Percentiles rank a stretch among this genome's conserved stretches.
phyloP scores from a whole-genome alignment of 1,284 basidiomycete genomes.

The Ustilago curta region DNA sequence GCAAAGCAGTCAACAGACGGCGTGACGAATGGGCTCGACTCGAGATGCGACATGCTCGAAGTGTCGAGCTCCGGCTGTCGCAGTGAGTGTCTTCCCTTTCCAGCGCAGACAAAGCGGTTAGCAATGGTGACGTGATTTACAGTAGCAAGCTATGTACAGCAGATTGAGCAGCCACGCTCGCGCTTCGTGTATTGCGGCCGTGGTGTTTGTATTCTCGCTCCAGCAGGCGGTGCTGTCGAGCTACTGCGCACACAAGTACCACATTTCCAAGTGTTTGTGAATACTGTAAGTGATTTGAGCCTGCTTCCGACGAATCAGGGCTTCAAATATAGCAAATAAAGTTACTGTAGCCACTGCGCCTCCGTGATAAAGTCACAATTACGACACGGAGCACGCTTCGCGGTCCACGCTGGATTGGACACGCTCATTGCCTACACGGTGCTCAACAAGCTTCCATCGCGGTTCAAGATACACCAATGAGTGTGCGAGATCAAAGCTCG shows the following conservation, averaged over 20 bases:
- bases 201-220: conserved; percentile 15
- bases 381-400: conserved; percentile 35
- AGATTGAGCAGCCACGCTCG: conserved; percentile 5
- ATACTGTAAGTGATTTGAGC: too few relatives aligned
- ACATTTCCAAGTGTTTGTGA: background rate
- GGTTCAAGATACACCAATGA: background rate
- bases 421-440: conserved; percentile 1
- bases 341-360: too few relatives aligned
- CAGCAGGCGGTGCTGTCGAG: background rate
- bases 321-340: too few relatives aligned
- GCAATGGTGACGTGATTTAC: background rate
- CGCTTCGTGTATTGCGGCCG: conserved; percentile 8
- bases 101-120: background rate
- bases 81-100: too few relatives aligned
- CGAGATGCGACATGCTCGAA: too few relatives aligned
- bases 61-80: too few relatives aligned
- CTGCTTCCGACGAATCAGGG: background rate
- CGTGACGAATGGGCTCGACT: too few relatives aligned
- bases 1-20: too few relatives aligned
- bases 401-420: conserved; percentile 9
- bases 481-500: background rate
- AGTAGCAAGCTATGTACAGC: too few relatives aligned
- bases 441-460: background rate
- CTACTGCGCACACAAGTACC: background rate
- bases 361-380: conserved; percentile 16